A percentile compares a stretch with the other conserved stretches of the same genome.
Evolutionary conservation across 2,329 filamentous ascomycete genomes (phyloP).

Genomic region (Cordyceps sp.): DNA sequence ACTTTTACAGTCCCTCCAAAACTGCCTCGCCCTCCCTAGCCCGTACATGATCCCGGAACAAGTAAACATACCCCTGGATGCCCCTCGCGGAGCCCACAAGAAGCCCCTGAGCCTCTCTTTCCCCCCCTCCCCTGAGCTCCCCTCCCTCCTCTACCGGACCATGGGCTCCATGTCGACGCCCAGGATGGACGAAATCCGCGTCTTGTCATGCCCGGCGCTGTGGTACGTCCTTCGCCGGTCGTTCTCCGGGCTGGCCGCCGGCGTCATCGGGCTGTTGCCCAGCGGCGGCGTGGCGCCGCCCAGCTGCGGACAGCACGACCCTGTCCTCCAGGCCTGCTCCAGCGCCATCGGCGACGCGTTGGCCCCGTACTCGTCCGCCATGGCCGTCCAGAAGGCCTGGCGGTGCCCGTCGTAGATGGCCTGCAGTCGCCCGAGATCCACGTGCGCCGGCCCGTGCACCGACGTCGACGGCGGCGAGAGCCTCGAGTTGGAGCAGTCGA

Average conservation of each 20-base stretch:
- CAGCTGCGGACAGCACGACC: conserved; percentile 21
- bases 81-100: too few species aligned
- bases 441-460: conserved; percentile 22
- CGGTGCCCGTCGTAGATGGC: conserved; percentile 56
- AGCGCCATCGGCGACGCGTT: conserved; percentile 44
- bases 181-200: conserved; percentile 45
- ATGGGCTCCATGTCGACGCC: conserved; percentile 9
- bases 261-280: conserved; percentile 34
- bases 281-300: conserved; percentile 23
- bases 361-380: conserved; percentile 55
- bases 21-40: not conserved
- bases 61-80: too few species aligned
- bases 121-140: not conserved
- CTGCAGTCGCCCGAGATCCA: conserved; percentile 50
- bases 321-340: conserved; percentile 53
- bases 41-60: too few species aligned
- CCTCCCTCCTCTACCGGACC: not conserved
- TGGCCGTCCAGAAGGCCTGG: conserved; percentile 53
- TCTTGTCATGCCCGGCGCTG: conserved; percentile 30
- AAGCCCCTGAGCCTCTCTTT: too few species aligned
- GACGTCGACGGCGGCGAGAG: conserved; percentile 19
- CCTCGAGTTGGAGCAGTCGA: conserved; percentile 40
- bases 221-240: conserved; percentile 24
- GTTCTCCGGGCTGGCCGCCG: conserved; percentile 31
- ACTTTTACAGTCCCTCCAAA: not conserved